Conservation (phyloP, 257 asterid genomes). For the Nicotiana tomentosiformis region DNA sequence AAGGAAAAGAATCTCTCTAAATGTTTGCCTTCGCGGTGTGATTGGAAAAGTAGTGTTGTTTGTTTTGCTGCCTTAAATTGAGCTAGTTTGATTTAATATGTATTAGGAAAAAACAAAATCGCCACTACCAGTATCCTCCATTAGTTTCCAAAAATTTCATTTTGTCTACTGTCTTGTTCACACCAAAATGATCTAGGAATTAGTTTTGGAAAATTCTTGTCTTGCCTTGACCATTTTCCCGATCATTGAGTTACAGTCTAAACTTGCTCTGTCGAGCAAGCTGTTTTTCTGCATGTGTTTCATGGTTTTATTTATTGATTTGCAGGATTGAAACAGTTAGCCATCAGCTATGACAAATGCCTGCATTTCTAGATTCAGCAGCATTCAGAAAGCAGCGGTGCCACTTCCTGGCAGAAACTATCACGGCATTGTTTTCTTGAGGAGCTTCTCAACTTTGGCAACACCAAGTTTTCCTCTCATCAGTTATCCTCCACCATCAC, state of each 20-base stretch:
- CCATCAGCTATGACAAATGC: slow-evolving; percentile 49
- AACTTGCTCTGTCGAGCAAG: not conserved
- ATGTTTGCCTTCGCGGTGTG: not conserved
- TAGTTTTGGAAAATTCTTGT: not conserved
- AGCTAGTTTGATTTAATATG: not conserved
- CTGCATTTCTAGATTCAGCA: slow-evolving; percentile 45
- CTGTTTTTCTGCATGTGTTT: not conserved
- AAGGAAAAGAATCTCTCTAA: too few species aligned
- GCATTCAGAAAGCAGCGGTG: slow-evolving; percentile 39
- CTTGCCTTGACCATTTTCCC: not conserved
- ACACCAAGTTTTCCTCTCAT: slow-evolving; percentile 24
- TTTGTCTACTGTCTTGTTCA: not conserved
- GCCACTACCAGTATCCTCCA: not conserved
- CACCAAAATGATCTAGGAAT: not conserved
- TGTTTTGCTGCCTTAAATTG: not conserved
- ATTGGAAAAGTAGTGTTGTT: not conserved
- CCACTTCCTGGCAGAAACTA: slow-evolving; percentile 46
- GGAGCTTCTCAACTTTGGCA: slow-evolving; percentile 54
- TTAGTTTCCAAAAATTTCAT: not conserved
- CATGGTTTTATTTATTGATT: not conserved
- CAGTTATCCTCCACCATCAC: slow-evolving; percentile 26
- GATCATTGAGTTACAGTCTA: not conserved
- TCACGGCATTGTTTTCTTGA: slow-evolving; percentile 26
- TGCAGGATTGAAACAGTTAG: not conserved
- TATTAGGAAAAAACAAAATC: not conserved